These are phyloP conservation scores for Mrakia frigida DNA, from an alignment of 768 basidiomycete species.

Conservation along the genomic window DNA sequence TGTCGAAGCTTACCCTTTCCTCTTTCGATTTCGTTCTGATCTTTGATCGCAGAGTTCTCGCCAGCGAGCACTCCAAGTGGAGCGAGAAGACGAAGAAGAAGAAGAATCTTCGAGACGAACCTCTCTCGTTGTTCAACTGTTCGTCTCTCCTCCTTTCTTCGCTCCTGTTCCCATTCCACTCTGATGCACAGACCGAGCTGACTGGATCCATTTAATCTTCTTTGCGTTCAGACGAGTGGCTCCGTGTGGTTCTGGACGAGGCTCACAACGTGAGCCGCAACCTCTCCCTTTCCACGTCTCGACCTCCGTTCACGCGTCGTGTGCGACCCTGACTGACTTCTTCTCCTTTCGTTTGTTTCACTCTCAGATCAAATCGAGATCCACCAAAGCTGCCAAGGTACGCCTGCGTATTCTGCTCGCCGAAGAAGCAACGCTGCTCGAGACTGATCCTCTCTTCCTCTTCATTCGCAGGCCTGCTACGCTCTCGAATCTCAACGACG, in stretches of 20 bases:
- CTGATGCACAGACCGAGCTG: too few relatives aligned
- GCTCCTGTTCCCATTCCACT: too few relatives aligned
- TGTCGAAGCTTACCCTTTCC: background rate
- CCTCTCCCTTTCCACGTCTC: background rate
- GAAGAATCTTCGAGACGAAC: conserved; percentile 12
- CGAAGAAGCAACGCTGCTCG: background rate
- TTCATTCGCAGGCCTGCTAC: conserved; percentile 55
- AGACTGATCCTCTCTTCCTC: background rate
- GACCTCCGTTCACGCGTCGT: background rate
- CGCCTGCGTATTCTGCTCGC: conserved; percentile 74
- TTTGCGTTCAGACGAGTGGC: conserved; percentile 62
- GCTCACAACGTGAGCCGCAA: conserved; percentile 59
- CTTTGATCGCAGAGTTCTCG: conserved; percentile 8
- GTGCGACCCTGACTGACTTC: background rate
- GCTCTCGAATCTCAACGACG: conserved; percentile 69
- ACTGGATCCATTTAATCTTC: background rate
- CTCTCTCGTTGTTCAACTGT: conserved; percentile 18
- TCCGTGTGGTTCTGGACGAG: conserved; percentile 75
- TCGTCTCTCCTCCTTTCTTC: background rate
- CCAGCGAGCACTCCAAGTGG: conserved; percentile 22
- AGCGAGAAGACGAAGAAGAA: conserved; percentile 13
- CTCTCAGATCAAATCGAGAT: conserved; percentile 68
- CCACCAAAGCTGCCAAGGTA: conserved; percentile 76
- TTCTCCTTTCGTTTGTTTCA: background rate
- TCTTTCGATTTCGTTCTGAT: background rate